Base-by-base conservation (phyloP, 2,329 filamentous ascomycete genomes). In the Colletotrichum tropicale region DNA sequence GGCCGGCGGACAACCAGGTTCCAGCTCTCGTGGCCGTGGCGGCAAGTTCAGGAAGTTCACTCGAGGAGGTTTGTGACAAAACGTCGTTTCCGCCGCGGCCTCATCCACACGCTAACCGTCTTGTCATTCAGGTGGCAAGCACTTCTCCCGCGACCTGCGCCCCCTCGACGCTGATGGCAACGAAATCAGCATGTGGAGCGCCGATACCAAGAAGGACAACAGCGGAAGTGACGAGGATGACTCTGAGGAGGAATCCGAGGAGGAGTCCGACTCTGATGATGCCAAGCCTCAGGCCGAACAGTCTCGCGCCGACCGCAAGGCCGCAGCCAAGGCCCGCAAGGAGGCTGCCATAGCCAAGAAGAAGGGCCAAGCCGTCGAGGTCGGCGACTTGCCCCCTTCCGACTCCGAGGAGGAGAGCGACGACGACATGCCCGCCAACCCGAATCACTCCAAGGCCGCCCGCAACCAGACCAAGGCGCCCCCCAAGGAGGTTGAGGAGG, bases 11-110 rank as follows among this genome's bases (percentile, higher is more conserved):
- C 82, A 84, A 69, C 85, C 88, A 58, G 88, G 87, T 78, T 81
- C 84, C 55, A 88, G 84, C 84, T 89, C 93, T 78, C 91, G 95
- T 83, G 96, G 95, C 80, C 94, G 96, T 83, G 96, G 94, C 81
- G 95, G 96, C 86, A 98, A 98, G 88, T 98, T 96, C 86, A 94
- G 93, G 88, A 98, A 98, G 89, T 95, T 94, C 80, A 96, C 95
- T 80, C 91, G 96, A 87, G 96, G 96, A 90, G 96, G 96, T 96
- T 87, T 80, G 90, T 62, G n/a, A 21, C 81, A 24, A 34, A 36
- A 71, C 28, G 13, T 24, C 15, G 12, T n/a, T 26, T n/a, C 36
- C 60, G 61, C 64, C 58, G 62, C 28, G 48, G 43, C 36, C 69
- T 62, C 26, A 65, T 66, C 18, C 18, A 26, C n/a, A 34, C 16